phyloP scores from a whole-genome alignment of 805 yeast species.

The Kodamaea leandrae region DNA sequence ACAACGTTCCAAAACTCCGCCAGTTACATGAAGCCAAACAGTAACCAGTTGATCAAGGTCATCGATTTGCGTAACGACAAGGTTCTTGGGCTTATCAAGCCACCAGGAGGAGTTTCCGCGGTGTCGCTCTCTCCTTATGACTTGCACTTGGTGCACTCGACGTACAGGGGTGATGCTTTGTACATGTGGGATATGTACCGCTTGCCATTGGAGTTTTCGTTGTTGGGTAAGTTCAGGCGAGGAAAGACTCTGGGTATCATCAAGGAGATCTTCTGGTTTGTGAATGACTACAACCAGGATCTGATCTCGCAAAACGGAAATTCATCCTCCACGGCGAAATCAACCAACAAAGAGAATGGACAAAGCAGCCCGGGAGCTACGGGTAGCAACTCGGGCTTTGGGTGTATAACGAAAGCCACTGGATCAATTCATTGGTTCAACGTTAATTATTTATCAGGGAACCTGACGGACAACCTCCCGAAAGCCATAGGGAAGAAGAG shows the following conservation, averaged over 20 bases:
- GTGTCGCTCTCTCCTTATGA: constrained; percentile 64
- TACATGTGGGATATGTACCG: constrained; percentile 63
- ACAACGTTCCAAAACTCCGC: constrained; percentile 23
- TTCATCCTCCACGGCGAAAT: not conserved
- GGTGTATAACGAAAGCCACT: constrained; percentile 49
- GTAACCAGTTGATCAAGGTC: constrained; percentile 42
- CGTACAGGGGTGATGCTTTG: constrained; percentile 58
- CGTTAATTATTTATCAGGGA: constrained; percentile 39
- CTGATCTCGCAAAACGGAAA: not conserved
- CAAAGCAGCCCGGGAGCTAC: not conserved
- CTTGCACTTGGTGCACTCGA: constrained; percentile 51
- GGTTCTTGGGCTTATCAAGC: constrained; percentile 45
- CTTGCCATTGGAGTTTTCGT: constrained; percentile 47
- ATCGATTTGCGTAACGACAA: constrained; percentile 45
- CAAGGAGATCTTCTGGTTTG: constrained; percentile 52
- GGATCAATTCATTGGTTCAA: constrained; percentile 67
- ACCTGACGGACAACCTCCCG: constrained; percentile 28
- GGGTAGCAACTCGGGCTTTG: constrained; percentile 40
- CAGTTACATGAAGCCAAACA: constrained; percentile 21
- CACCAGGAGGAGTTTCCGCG: constrained; percentile 61
- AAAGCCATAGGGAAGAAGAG: constrained; percentile 8
- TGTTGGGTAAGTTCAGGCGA: constrained; percentile 56
- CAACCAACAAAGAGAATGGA: constrained; percentile 1
- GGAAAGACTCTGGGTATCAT: constrained; percentile 63
- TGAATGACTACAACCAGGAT: constrained; percentile 25